Evolutionary conservation across 805 yeast species (phyloP), one percentile per base, ranked within the genome.

Genomic region (Saccharomyces kudriavzevii): DNA sequence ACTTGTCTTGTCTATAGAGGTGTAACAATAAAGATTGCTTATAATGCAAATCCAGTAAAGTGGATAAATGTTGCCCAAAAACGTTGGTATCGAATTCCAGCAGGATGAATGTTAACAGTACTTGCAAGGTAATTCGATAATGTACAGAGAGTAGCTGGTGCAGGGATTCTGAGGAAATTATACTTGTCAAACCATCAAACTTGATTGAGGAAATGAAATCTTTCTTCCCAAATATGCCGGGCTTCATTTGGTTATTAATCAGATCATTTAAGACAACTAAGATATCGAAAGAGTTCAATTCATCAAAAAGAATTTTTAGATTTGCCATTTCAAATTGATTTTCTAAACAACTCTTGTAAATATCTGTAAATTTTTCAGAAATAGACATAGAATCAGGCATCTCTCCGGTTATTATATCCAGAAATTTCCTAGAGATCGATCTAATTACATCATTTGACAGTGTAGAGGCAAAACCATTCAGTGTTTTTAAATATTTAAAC

Each of bases 311-410:
- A 8, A 62, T 70, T 30, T 69, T 58, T 35, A 77, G 65, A 35
- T 72, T 70, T 1, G 66, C 56, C 35, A 72, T 67, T 54, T 76
- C 75, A 51, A 82, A 68, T 50, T 70, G 69, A 3, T 70, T 61
- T 10, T 76, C 67, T 49, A 84, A 67, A 17, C 70, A 59, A 0
- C 69, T 56, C 30, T 75, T 74, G 56, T 81, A 79, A 5, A 80
- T 68, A 5, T 62, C 57, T 0, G 61, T 54, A 20, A 73, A 63
- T 49, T 58, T 59, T 24, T 68, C 65, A 22, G 54, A 58, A 8
- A 66, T 65, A 28, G 80, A 72, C 55, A 65, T 69, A 14, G 59
- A 61, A 43, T 63, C 70, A 45, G 69, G 63, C 35, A 67, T 62
- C 27, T 62, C 67, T 26, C 71, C 63, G 27, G 70, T 68, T 6